Percentiles rank a stretch among this genome's conserved stretches.
Conservation (phyloP, 2,329 filamentous ascomycete genomes). For the Exophiala aquamarina region DNA sequence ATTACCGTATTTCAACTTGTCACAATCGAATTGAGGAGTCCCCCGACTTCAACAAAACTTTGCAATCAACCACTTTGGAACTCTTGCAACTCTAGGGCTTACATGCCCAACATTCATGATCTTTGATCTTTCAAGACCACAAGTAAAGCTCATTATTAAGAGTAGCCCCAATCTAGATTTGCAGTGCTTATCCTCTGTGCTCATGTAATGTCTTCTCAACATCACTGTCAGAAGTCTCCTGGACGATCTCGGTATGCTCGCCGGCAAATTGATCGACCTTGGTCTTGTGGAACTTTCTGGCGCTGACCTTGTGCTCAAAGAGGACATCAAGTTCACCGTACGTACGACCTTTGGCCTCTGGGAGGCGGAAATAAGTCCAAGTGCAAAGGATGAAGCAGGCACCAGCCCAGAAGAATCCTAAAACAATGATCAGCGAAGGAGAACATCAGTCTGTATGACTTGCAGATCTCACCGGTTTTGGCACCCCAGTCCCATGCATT, state of each 20-base stretch:
- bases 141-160: too few species aligned
- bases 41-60: too few species aligned
- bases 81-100: too few species aligned
- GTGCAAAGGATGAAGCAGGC: conserved; percentile 77
- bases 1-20: too few species aligned
- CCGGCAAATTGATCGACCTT: conserved; percentile 29
- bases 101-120: too few species aligned
- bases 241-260: conserved; percentile 8
- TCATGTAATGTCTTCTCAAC: not conserved
- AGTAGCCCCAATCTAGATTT: too few species aligned
- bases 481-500: conserved; percentile 37
- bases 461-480: conserved; percentile 52
- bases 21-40: too few species aligned
- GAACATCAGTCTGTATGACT: too few species aligned
- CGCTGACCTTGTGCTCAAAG: conserved; percentile 71
- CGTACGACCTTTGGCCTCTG: conserved; percentile 74
- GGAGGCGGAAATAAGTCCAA: conserved; percentile 77
- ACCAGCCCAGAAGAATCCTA: conserved; percentile 76
- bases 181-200: conserved; percentile 1
- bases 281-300: conserved; percentile 64
- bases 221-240: conserved; percentile 6
- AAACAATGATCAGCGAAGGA: conserved; percentile 32
- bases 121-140: too few species aligned
- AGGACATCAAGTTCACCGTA: conserved; percentile 84
- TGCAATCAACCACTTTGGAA: too few species aligned